These are phyloP conservation scores for Xylaria telfairii DNA, from an alignment of 495 filamentous ascomycete genomes.

Conservation along the genomic window DNA sequence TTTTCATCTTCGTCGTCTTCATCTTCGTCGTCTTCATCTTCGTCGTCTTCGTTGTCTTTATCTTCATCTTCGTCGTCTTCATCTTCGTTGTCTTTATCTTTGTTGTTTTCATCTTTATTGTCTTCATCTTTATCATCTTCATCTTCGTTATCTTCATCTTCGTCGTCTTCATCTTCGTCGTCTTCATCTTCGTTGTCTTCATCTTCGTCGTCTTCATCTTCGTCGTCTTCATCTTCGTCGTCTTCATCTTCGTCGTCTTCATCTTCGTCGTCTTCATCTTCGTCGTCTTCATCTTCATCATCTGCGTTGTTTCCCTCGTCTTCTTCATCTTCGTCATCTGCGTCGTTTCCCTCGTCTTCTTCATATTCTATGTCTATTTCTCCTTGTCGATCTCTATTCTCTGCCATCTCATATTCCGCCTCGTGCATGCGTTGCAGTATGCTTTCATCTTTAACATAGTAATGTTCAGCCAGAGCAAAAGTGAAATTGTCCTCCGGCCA, in stretches of 20 bases:
- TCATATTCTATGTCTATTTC: no score
- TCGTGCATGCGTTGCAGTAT: background rate
- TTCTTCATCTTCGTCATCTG: background rate
- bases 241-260: constrained; percentile 17
- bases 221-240: constrained; percentile 4
- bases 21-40: constrained; percentile 13
- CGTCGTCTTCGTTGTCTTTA: no score
- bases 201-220: constrained; percentile 17
- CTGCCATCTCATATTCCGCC: background rate
- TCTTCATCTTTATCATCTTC: background rate
- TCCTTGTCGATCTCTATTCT: background rate
- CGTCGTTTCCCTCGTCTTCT: no score
- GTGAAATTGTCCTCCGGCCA: constrained; percentile 3
- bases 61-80: background rate
- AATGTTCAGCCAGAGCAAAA: background rate
- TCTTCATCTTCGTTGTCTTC: constrained; percentile 9
- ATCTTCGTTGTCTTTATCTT: constrained; percentile 12
- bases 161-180: constrained; percentile 1
- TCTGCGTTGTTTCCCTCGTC: no score
- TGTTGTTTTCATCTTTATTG: no score
- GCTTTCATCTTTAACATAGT: background rate
- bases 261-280: constrained; percentile 5
- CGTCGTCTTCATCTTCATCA: constrained; percentile 11
- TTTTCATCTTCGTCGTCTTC: background rate
- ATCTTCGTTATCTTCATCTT: constrained; percentile 14